Base-by-base conservation (phyloP, 2,329 filamentous ascomycete species). In the Phaeosphaeria sp. region DNA sequence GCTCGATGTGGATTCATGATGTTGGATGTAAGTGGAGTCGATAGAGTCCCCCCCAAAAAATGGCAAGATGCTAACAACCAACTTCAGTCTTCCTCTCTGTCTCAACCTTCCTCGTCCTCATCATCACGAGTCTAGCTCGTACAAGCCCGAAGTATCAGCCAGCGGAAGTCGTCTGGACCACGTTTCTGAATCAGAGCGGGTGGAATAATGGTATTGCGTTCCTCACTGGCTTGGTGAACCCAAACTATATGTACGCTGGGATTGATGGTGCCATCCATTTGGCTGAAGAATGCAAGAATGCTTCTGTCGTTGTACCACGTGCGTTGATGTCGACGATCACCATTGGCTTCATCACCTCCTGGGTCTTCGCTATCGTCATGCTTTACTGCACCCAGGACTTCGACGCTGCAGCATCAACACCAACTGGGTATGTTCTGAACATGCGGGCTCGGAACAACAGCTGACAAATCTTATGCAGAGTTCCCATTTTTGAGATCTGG, bases 111-210 rank as follows among this genome's bases (percentile, higher is more conserved):
- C 77, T 83, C 53, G 79, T 75, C 2, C 77, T 83, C 54, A 63
- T 84, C n/a, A 78, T 83, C 15, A 74, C 79, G 1, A 69, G 84
- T 17, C 77, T 78, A 59, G 74, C 71, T 79, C 64, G 77, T 73
- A 6, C 77, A 76, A 2, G 74, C 72, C 42, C 71, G 65, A 15
- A 66, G 66, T 30, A 67, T 76, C 4, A 57, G 22, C 44, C 61
- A 1, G 33, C 61, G 2, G 61, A 74, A 21, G 73, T 75, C 1
- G 81, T 82, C 0, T 82, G 83, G 57, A 75, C 76, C 3, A 63
- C 75, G 0, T 84, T 84, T 59, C 66, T 73, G n/a, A 82, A 84
- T 53, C 53, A 66, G 11, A 81, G 81, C 3, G 77, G 72, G 5
- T 84, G 80, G 77, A 76, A 65, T 2, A 67, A 77, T 25, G 78